Conservation (phyloP, 2,329 filamentous ascomycete genomes). For the Parafenestella ontariensis region DNA sequence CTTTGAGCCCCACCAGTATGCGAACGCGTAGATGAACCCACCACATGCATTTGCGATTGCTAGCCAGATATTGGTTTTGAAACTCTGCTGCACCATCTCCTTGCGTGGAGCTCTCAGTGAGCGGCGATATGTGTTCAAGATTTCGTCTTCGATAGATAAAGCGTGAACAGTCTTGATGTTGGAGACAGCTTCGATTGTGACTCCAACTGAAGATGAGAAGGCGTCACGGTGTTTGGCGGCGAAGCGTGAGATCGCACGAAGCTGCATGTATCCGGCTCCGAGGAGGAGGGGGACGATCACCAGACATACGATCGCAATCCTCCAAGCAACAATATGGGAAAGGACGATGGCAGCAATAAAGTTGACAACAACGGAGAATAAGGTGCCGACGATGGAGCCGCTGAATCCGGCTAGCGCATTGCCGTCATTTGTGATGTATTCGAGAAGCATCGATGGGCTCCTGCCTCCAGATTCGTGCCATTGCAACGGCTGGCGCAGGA, state of each 20-base stretch:
- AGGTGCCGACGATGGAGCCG: conserved; percentile 72
- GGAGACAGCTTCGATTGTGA: conserved; percentile 60
- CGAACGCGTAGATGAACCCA: conserved; percentile 75
- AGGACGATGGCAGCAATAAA: conserved; percentile 72
- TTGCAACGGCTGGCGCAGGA: conserved; percentile 71
- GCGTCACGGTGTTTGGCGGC: conserved; percentile 63
- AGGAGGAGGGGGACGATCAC: conserved; percentile 73
- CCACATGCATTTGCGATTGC: conserved; percentile 67
- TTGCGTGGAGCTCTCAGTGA: conserved; percentile 57
- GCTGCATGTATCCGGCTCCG: conserved; percentile 72
- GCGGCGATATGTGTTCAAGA: conserved; percentile 53
- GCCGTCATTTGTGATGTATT: conserved; percentile 73
- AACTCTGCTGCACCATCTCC: conserved; percentile 57
- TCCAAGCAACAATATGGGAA: conserved; percentile 76
- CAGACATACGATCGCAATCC: conserved; percentile 75
- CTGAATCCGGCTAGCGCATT: conserved; percentile 72
- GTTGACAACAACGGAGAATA: conserved; percentile 73
- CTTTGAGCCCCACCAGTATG: conserved; percentile 81
- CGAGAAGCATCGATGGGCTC: conserved; percentile 67
- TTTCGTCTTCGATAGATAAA: conserved; percentile 60
- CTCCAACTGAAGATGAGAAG: conserved; percentile 59
- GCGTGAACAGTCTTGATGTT: conserved; percentile 61
- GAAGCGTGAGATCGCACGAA: conserved; percentile 66
- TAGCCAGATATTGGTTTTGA: conserved; percentile 65
- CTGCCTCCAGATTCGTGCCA: conserved; percentile 74